Conservation (phyloP, 495 filamentous ascomycete species). For the Entonaema liquescens region DNA sequence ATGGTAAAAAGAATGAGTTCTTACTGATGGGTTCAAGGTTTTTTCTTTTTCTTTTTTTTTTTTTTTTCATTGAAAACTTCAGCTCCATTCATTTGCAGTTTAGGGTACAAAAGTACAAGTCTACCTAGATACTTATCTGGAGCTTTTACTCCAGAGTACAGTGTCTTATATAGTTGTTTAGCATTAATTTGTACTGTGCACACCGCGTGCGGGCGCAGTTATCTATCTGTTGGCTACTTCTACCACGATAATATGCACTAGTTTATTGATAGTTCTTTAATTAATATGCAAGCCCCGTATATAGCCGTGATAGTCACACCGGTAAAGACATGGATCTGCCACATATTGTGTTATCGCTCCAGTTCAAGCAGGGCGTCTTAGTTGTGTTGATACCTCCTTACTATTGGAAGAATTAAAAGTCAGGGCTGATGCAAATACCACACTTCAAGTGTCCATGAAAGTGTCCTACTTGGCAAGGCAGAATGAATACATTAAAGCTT, state of each 20-base stretch:
- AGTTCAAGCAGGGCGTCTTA: too few relatives aligned
- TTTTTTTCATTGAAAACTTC: not conserved
- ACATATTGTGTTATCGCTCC: not conserved
- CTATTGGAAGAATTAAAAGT: too few relatives aligned
- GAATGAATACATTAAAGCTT: not conserved
- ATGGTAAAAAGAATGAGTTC: not conserved
- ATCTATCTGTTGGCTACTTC: too few relatives aligned
- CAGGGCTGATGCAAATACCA: too few relatives aligned
- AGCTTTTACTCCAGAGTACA: too few relatives aligned
- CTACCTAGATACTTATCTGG: not conserved
- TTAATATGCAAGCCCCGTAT: not conserved
- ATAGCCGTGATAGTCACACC: not conserved
- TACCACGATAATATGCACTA: too few relatives aligned
- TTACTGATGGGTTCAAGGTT: not conserved
- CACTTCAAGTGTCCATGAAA: too few relatives aligned
- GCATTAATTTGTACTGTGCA: too few relatives aligned
- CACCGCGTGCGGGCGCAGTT: too few relatives aligned
- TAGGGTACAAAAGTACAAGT: not conserved
- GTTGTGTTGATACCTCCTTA: too few relatives aligned
- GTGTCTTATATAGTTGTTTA: too few relatives aligned
- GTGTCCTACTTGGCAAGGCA: not conserved
- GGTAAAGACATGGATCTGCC: not conserved
- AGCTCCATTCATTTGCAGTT: not conserved
- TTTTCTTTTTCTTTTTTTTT: not conserved
- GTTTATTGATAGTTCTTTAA: not conserved